Evolutionary conservation across 768 basidiomycete species (phyloP).

Genomic region (Phaffia tasmanica): DNA sequence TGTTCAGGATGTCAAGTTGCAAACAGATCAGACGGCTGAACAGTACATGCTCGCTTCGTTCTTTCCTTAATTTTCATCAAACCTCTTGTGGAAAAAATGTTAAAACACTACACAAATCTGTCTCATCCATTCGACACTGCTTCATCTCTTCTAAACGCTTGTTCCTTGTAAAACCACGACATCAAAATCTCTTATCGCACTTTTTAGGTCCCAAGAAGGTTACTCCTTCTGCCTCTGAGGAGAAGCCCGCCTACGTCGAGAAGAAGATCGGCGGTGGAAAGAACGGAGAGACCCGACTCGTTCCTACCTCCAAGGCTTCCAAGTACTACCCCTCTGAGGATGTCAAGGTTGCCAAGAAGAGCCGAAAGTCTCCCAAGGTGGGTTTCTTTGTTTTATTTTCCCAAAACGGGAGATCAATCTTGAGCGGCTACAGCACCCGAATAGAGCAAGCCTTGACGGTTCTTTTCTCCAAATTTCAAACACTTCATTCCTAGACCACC

Average conservation of each 20-base stretch:
- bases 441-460: neutral
- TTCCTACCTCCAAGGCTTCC: conserved; percentile 73
- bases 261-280: conserved; percentile 68
- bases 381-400: neutral
- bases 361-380: conserved; percentile 66
- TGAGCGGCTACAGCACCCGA: neutral
- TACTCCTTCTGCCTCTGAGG: conserved; percentile 51
- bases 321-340: conserved; percentile 95
- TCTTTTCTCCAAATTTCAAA: neutral
- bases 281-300: conserved; percentile 77
- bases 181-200: neutral
- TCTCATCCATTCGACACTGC: neutral
- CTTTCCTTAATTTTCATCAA: neutral
- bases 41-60: neutral
- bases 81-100: neutral
- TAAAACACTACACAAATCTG: neutral
- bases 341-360: conserved; percentile 78
- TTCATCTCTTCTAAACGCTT: neutral
- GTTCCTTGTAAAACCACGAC: neutral
- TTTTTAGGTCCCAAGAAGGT: conserved; percentile 44
- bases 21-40: neutral
- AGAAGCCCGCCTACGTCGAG: conserved; percentile 60
- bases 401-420: neutral
- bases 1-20: neutral
- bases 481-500: conserved; percentile 5